Evolutionary conservation across 352 stramenopile species (phyloP).

Genomic region (Globisporangium rhizosaccharum): DNA sequence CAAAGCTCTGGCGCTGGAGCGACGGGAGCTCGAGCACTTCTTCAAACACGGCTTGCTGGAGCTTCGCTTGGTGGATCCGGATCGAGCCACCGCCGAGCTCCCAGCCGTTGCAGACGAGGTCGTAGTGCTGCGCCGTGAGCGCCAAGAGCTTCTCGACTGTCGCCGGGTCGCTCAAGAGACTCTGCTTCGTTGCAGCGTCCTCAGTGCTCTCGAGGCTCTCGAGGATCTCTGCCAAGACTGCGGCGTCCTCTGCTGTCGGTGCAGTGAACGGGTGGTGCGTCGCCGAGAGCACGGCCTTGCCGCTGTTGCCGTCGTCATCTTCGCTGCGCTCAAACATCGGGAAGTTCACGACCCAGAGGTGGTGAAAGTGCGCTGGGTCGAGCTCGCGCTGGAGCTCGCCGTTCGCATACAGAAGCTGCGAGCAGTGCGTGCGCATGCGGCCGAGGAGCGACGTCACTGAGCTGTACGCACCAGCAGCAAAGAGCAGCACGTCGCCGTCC

Average conservation of each 20-base stretch:
- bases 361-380: constrained; percentile 62
- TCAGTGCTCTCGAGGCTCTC: background rate
- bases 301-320: constrained; percentile 30
- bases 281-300: constrained; percentile 32
- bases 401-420: constrained; percentile 55
- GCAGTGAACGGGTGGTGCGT: constrained; percentile 88
- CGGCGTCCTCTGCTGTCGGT: constrained; percentile 39
- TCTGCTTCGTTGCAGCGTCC: constrained; percentile 18
- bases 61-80: constrained; percentile 66
- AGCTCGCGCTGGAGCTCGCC: constrained; percentile 59
- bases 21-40: constrained; percentile 64
- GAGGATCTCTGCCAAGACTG: constrained; percentile 45
- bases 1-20: constrained; percentile 73
- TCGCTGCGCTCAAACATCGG: constrained; percentile 82
- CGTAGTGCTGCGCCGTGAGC: constrained; percentile 79
- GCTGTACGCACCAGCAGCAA: constrained; percentile 53
- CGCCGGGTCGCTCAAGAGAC: constrained; percentile 43
- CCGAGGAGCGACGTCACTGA: constrained; percentile 54
- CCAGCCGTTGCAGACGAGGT: constrained; percentile 87
- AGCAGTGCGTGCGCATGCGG: constrained; percentile 55
- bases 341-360: constrained; percentile 85
- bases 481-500: constrained; percentile 65
- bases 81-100: constrained; percentile 85
- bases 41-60: constrained; percentile 78
- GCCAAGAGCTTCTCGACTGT: constrained; percentile 48